Base-by-base conservation (phyloP, 441 rosid species). In the Melastoma candidum region DNA sequence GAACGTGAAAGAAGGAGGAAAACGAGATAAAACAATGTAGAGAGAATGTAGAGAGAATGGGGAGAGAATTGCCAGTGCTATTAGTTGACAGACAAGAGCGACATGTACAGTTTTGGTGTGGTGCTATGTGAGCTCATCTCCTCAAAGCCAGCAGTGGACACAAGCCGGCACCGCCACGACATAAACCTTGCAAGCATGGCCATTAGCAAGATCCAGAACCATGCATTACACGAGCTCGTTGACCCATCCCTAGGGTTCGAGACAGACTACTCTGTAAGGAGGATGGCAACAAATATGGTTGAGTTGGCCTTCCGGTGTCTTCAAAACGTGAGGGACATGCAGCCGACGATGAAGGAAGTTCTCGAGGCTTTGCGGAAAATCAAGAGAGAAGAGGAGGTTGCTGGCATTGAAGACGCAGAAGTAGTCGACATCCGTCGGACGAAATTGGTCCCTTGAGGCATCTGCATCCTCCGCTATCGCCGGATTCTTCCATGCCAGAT, bases 251-350 rank as follows among this genome's bases (percentile, higher is more conserved):
- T 61, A 0, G 66, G 66, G 26, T 61, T 47, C 10, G 54, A 54
- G n/a, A 61, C 66, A 0, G 54, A 61, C 12, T 53, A 48, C 44
- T 8, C 41, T 0, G 59, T 61, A 2, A 61, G 58, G 66, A 61
- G 51, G 54, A 54, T 43, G 44, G 44, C 47, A 22, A 61, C 54
- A 1, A 17, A 8, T 7, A 59, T 61, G 7, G 66, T 56, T 2
- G 66, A 61, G 54, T 44, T 61, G 66, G 66, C 66, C 12, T 54
- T 61, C 53, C 58, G 59, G 44, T 61, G 66, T 26, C 52, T 61
- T 24, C 66, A 61, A 48, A 27, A 61, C 9, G 66, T 50, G 41
- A 54, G 46, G 26, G 59, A 54, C 49, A 43, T 43, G 66, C 53
- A 56, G 53, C 66, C 66, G 13, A 48, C 54, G n/a, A 54, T 61